Evolutionary conservation across 2,329 filamentous ascomycete genomes (phyloP), one percentile per base, ranked within the genome.

Genomic region (Harringtonia aguacate): DNA sequence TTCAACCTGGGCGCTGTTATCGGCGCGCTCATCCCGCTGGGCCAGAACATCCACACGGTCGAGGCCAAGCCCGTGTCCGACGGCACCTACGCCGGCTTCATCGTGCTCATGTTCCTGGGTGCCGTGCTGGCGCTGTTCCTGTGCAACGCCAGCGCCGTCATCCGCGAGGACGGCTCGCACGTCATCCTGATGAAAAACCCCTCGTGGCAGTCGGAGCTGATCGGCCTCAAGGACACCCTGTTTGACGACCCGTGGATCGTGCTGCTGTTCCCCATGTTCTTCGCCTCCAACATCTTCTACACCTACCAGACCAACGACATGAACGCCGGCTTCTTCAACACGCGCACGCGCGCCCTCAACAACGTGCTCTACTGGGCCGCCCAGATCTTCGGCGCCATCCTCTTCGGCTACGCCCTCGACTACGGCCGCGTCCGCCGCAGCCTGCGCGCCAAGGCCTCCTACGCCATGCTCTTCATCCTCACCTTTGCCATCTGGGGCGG

Each of bases 1-100:
- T 95, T 95, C 73, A 95, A 95, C 63, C 63, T 89, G 46, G 89
- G 89, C 54, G 87, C 81, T 55, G 88, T 95, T 48, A 87, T 95
- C 61, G 89, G 89, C 49, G 79, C 81, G 56, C 63, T 81, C 55
- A 84, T 87, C 49, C 81, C 82, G n/a, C 73, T 87, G 7, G 83
- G 73, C 49, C 73, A 85, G 61, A 86, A 85, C 63, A 50, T 54
- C 43, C 40, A 54, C 46, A 43, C 48, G 27, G 51, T 46, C 6
- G 86, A 86, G 37, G 43, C 46, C 37, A 39, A 41, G 41, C 20
- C 49, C 21, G 53, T 53, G 21, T 45, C 49, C 15, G 53, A 55
- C 44, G 53, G 53, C 43, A 55, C 53, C 20, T 55, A 54, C 36
- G 48, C 50, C 36, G 53, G 48, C 31, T 54, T 55, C 45, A 54